Evolutionary conservation across 1,284 basidiomycete species (phyloP).

Genomic region (Rhodotorula sp.): DNA sequence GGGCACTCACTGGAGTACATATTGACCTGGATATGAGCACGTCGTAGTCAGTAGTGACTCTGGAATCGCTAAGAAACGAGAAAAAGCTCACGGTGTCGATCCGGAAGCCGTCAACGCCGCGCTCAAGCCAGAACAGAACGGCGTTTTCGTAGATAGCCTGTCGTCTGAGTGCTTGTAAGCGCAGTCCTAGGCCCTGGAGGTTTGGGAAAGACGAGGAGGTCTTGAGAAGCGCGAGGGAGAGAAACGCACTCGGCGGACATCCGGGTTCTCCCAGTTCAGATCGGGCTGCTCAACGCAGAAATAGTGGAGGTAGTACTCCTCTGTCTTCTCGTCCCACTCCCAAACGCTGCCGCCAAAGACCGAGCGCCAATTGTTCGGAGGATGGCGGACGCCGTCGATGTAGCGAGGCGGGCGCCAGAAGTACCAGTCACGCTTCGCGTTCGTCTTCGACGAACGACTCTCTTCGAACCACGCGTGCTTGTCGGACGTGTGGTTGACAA

Average conservation of each 20-base stretch:
- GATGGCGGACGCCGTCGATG: conserved; percentile 52
- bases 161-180: too few relatives aligned
- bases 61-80: too few relatives aligned
- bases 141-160: conserved; percentile 56
- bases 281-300: conserved; percentile 72
- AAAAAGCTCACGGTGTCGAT: conserved; percentile 26
- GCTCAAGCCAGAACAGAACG: conserved; percentile 71
- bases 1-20: background rate
- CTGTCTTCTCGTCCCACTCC: conserved; percentile 66
- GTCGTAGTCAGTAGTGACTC: too few relatives aligned
- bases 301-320: conserved; percentile 64
- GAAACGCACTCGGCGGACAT: conserved; percentile 58
- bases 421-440: conserved; percentile 66
- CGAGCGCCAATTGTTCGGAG: conserved; percentile 72
- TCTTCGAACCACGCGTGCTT: conserved; percentile 70
- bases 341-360: conserved; percentile 71
- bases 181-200: too few relatives aligned
- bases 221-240: too few relatives aligned
- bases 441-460: conserved; percentile 61
- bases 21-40: background rate
- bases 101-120: conserved; percentile 72
- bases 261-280: conserved; percentile 71
- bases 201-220: background rate
- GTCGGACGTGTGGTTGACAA: conserved; percentile 76
- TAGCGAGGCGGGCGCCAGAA: conserved; percentile 9